Percentiles rank a stretch among this genome's conserved stretches.
phyloP scores from a whole-genome alignment of 257 asterid species.

The Solanum medicagineum region DNA sequence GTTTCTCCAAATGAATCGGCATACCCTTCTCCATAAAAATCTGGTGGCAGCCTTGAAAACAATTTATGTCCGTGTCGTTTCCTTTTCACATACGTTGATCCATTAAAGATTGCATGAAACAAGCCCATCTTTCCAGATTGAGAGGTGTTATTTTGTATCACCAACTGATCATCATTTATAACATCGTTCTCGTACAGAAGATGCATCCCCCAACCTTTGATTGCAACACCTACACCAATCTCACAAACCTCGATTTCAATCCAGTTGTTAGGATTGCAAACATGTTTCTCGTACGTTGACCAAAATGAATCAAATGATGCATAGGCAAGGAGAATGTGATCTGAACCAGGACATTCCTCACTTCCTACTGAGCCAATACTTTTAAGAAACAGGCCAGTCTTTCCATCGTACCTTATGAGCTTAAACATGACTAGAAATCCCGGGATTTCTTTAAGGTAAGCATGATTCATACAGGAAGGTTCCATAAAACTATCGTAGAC shows the following conservation, averaged over 20 bases:
- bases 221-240: not conserved
- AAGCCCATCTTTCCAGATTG: not conserved
- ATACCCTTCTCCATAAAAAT: not conserved
- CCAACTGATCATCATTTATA: not conserved
- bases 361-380: not conserved
- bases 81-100: not conserved
- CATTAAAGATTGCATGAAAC: not conserved
- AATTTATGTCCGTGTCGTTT: not conserved
- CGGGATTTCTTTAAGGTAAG: not conserved
- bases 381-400: not conserved
- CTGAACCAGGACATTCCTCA: not conserved
- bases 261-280: too few species aligned
- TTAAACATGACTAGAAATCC: not conserved
- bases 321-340: not conserved
- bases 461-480: not conserved
- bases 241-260: not conserved
- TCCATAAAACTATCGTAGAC: not conserved
- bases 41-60: not conserved
- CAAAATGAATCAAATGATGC: not conserved
- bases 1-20: not conserved
- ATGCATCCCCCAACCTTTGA: not conserved
- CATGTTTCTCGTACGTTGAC: too few species aligned
- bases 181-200: not conserved
- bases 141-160: not conserved
- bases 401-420: not conserved